phyloP scores from a whole-genome alignment of 495 filamentous ascomycete genomes.

The Penicillium atrosanguineum region DNA sequence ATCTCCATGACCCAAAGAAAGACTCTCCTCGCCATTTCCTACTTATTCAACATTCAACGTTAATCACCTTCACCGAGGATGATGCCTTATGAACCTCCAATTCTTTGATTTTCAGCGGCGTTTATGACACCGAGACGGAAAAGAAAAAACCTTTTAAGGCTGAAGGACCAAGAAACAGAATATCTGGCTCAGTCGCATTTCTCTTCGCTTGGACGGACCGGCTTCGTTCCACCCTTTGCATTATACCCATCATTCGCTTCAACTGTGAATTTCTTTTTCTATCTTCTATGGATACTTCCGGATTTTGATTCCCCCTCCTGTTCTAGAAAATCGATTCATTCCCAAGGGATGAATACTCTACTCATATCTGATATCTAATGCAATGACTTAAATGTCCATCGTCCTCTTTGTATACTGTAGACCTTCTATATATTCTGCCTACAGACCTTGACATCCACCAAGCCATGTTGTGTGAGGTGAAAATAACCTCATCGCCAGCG shows the following conservation, averaged over 20 bases:
- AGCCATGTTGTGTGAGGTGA: too few relatives aligned
- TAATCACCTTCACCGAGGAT: constrained; percentile 7
- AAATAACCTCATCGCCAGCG: too few relatives aligned
- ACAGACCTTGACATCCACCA: background rate
- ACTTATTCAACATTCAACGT: constrained; percentile 5
- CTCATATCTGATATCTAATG: background rate
- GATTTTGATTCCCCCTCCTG: constrained; percentile 4
- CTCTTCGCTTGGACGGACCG: constrained; percentile 15
- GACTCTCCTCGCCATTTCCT: constrained; percentile 1
- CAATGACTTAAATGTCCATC: background rate
- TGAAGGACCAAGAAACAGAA: constrained; percentile 4
- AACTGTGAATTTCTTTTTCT: constrained; percentile 5
- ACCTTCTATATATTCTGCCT: background rate
- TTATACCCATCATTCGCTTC: constrained; percentile 20
- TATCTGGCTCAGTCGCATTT: constrained; percentile 6
- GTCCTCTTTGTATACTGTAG: background rate
- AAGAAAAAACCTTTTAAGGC: background rate
- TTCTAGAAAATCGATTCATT: constrained; percentile 1
- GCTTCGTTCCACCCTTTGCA: constrained; percentile 17
- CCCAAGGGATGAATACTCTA: background rate
- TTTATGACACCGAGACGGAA: constrained; percentile 2
- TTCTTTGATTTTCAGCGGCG: constrained; percentile 7
- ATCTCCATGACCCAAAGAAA: constrained; percentile 24
- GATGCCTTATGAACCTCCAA: constrained; percentile 2
- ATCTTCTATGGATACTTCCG: background rate